Base-by-base conservation (phyloP, 1,139 yeast genomes). In the Scheffersomyces insectosa region DNA sequence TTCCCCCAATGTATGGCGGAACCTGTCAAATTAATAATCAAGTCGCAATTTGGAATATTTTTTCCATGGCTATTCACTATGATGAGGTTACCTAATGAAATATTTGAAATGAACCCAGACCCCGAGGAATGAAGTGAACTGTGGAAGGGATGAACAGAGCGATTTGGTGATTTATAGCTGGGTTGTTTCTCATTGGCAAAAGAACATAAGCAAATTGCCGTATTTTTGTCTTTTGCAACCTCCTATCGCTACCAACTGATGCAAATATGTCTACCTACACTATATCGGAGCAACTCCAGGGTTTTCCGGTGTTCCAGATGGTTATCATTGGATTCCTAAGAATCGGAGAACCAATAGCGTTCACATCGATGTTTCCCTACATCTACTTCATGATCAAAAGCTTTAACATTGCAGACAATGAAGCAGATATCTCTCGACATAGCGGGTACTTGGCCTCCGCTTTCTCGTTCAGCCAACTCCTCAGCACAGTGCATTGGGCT, bases 321-420 rank as follows among this genome's bases (percentile, higher is more conserved):
- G 39, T 56, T 6, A 62, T 69, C 37, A 54, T 69, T 10, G 57
- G 69, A 39, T 44, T 66, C 16, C 57, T 69, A 35, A 57, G 75
- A 36, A 63, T 69, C 42, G 55, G 70, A 10, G 74, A 69, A 46
- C 75, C 75, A 3, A 55, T 69, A 13, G 67, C 70, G 15, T 69
- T 68, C 52, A 65, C 74, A 8, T 68, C 73, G 12, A 51, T 69
- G 20, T 68, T 69, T 42, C 73, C 75, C 4, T 69, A 68, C 45
- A 59, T 69, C 9, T 69, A 66, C 51, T 69, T 67, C 51, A 69
- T 69, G 75, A 66, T 69, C 38, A 49, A 71, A 38, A 73, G 69
- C 45, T 69, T 69, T 46, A 55, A 58, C 3, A 55, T 68, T 13
- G 72, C 72, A 10, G 61, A 66, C 13, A 55, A 58, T n/a, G 66